Conservation (phyloP, 2,329 filamentous ascomycete genomes). For the Epichloe festucae region DNA sequence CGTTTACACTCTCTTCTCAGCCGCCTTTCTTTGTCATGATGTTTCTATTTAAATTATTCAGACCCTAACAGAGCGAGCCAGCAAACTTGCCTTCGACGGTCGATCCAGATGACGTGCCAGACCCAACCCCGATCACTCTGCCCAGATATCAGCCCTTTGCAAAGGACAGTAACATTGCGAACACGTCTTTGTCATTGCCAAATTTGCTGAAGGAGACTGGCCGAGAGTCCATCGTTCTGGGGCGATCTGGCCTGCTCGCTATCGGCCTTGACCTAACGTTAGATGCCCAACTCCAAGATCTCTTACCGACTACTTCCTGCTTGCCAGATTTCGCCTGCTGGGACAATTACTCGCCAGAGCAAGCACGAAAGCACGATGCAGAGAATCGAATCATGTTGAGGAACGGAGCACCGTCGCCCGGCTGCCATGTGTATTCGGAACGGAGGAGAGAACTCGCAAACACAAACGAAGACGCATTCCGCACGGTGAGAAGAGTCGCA, state of each 20-base stretch:
- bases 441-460: constrained; percentile 43
- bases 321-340: constrained; percentile 42
- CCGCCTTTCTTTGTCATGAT: background rate
- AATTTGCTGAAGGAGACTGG: constrained; percentile 38
- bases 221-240: constrained; percentile 27
- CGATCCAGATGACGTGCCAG: constrained; percentile 39
- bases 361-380: constrained; percentile 34
- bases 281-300: constrained; percentile 32
- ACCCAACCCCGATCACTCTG: constrained; percentile 40
- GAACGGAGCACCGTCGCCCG: constrained; percentile 42
- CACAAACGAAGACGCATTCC: constrained; percentile 45
- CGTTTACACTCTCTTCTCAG: background rate
- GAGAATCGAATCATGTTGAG: constrained; percentile 34
- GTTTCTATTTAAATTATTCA: background rate
- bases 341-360: constrained; percentile 35
- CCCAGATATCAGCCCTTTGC: constrained; percentile 31
- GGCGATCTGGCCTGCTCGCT: constrained; percentile 38
- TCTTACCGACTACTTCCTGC: constrained; percentile 40
- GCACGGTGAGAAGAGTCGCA: constrained; percentile 45
- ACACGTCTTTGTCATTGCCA: constrained; percentile 28
- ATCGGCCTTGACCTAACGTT: constrained; percentile 43
- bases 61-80: constrained; percentile 10
- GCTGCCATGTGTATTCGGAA: constrained; percentile 44
- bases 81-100: constrained; percentile 20
- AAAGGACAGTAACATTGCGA: constrained; percentile 17